phyloP scores from a whole-genome alignment of 345 rosid genomes.

The Angophora floribunda region DNA sequence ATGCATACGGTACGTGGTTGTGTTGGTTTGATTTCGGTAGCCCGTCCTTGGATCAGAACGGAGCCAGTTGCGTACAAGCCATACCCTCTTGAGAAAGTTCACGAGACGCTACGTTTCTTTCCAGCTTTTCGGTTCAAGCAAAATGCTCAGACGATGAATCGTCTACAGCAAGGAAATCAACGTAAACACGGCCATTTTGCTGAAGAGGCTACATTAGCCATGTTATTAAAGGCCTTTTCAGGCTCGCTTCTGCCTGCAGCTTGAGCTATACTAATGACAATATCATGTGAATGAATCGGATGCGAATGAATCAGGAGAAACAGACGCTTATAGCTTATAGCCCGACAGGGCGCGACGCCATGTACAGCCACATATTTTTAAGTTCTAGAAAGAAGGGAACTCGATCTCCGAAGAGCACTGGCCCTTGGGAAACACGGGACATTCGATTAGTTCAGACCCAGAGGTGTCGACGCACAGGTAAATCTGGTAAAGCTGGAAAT shows the following conservation, averaged over 20 bases:
- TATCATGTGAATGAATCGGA: background rate
- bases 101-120: background rate
- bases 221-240: background rate
- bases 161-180: background rate
- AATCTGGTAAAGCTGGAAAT: constrained; percentile 76
- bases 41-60: background rate
- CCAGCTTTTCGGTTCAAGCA: background rate
- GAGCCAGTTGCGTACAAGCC: background rate
- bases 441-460: constrained; percentile 50
- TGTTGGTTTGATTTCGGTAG: background rate
- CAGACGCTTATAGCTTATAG: background rate
- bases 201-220: background rate
- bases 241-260: background rate
- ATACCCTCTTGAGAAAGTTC: background rate
- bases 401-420: constrained; percentile 49
- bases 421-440: constrained; percentile 65
- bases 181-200: background rate
- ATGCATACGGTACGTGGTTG: background rate
- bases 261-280: background rate
- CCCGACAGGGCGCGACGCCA: background rate
- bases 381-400: constrained; percentile 58
- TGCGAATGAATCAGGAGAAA: background rate
- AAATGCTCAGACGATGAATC: background rate
- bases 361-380: background rate
- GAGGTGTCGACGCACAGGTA: constrained; percentile 74